Evolutionary conservation across 192 early-diverging fungal genomes (phyloP).

Genomic region (Irineochytrium annulatum): DNA sequence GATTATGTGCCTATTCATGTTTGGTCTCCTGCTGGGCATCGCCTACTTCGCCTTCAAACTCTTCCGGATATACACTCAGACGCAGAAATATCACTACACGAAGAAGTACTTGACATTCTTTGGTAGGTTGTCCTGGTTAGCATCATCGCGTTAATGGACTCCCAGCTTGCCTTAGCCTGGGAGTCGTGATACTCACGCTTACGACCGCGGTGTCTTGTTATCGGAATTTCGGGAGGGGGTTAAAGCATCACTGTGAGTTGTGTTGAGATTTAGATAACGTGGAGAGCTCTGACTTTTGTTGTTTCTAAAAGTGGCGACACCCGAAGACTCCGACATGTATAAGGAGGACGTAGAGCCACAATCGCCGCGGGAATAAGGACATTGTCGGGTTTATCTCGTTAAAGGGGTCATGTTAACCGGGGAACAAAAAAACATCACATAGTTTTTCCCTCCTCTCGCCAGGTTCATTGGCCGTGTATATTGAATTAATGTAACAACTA

Average conservation of each 20-base stretch:
- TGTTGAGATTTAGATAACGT: neutral
- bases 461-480: too few species aligned
- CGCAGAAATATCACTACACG: slow-evolving; percentile 33
- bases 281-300: neutral
- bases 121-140: slow-evolving; percentile 25
- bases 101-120: slow-evolving; percentile 47
- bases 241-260: slow-evolving; percentile 53
- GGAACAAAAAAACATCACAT: neutral
- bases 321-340: neutral
- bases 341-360: neutral
- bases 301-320: neutral
- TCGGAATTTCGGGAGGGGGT: slow-evolving; percentile 67
- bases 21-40: slow-evolving; percentile 52
- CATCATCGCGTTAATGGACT: slow-evolving; percentile 7
- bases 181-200: slow-evolving; percentile 48
- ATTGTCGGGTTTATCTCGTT: neutral
- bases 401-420: neutral
- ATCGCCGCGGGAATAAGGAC: neutral
- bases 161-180: slow-evolving; percentile 37
- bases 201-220: slow-evolving; percentile 53
- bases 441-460: neutral
- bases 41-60: slow-evolving; percentile 70
- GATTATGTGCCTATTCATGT: slow-evolving; percentile 55
- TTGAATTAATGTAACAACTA: too few species aligned
- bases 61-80: slow-evolving; percentile 46